Evolutionary conservation across 352 stramenopile genomes (phyloP).

Genomic region (Phytopythium kandeliae): DNA sequence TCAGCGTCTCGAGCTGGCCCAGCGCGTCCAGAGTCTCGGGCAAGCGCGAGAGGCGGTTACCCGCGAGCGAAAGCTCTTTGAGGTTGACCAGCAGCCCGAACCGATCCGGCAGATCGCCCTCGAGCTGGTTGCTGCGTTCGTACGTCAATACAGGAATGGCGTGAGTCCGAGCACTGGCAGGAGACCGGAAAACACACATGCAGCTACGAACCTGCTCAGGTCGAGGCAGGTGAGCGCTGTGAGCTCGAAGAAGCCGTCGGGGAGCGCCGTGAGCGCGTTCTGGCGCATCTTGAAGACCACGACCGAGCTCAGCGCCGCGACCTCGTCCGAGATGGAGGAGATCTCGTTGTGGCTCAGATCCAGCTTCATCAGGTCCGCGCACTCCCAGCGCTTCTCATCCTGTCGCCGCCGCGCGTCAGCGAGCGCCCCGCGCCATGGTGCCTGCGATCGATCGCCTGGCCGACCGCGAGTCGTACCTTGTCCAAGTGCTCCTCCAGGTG

Average conservation of each 20-base stretch:
- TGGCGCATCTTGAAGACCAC: constrained; percentile 65
- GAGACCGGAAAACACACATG: no score
- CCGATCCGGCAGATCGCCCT: constrained; percentile 42
- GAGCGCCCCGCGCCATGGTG: no score
- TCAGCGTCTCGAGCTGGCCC: constrained; percentile 45
- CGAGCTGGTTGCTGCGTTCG: constrained; percentile 48
- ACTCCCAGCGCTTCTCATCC: constrained; percentile 86
- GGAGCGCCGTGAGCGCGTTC: constrained; percentile 52
- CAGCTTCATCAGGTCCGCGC: constrained; percentile 73
- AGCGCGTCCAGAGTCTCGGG: constrained; percentile 47
- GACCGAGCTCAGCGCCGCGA: constrained; percentile 41
- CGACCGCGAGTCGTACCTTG: constrained; percentile 25
- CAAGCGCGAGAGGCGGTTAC: constrained; percentile 54
- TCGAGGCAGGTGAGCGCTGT: constrained; percentile 58
- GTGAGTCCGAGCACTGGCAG: no score
- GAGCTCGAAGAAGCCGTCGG: constrained; percentile 63
- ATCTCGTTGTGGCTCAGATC: constrained; percentile 82
- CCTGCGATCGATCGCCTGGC: no score
- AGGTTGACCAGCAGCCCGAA: constrained; percentile 43
- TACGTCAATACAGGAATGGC: no score
- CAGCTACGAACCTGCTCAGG: constrained; percentile 59
- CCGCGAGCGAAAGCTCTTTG: constrained; percentile 55
- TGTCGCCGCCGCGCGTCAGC: constrained; percentile 8
- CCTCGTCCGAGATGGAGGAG: constrained; percentile 40
- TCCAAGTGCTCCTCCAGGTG: constrained; percentile 77